Base-by-base conservation (phyloP, 257 asterid species). In the Ilex asprella region DNA sequence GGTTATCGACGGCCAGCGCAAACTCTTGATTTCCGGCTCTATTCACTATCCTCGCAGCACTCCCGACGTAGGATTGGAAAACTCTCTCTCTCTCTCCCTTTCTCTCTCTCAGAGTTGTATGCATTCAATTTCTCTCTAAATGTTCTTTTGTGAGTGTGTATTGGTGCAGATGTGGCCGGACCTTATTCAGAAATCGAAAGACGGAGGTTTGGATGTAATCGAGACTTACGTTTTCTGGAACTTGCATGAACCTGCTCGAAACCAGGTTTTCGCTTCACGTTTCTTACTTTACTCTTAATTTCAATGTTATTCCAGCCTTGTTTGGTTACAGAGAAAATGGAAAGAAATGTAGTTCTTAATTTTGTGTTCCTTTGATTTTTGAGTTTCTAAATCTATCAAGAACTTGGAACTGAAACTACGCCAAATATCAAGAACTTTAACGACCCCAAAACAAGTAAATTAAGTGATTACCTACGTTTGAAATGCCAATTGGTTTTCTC, bases 161-260 rank as follows among this genome's bases (percentile, higher is more conserved):
- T 63, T 50, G 31, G 11, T 60, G 58, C 74, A 90, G 97, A 90
- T 90, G 97, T 90, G 97, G 97, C 93, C 95, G 14, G 95, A 85
- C 64, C 79, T 90, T 70, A 83, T 90, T 59, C 87, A 85, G 67
- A 87, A 87, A 68, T 76, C 95, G 0, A 90, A 90, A 62, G 96
- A 83, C 14, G 97, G 97, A 69, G 97, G 97, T 0, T 67, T 90
- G 82, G 94, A 90, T 75, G 77, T 72, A 11, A 83, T 90, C 5
- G 85, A 90, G 59, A 90, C 97, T 9, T 90, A 80, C 51, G 88
- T 89, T 31, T 89, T 89, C 85, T 89, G 97, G 97, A 84, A 87
- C 67, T 60, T 79, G 71, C 97, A 89, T 58, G 97, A 89, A 75
- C 87, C 94, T 39, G 84, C 78, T 72, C 79, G 82, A 55, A 89